phyloP scores from a whole-genome alignment of 140 eudicot genomes.

The Oenanthe javanica region DNA sequence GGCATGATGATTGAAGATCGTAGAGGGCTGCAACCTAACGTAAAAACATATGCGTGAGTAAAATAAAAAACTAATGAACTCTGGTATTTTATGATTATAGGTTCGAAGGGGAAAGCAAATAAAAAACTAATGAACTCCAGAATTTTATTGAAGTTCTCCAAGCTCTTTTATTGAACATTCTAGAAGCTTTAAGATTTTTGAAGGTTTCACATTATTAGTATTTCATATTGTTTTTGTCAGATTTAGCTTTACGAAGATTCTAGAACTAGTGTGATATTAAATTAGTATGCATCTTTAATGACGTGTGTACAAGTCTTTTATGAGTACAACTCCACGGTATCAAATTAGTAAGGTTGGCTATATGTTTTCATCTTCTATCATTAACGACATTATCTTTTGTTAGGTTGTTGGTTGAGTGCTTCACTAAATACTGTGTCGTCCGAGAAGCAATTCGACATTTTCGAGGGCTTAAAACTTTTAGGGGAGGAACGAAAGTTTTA shows the following conservation, averaged over 20 bases:
- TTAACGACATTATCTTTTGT: constrained; percentile 18
- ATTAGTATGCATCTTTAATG: not conserved
- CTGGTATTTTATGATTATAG: not conserved
- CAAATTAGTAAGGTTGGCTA: not conserved
- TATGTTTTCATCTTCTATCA: constrained; percentile 3
- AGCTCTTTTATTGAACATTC: not conserved
- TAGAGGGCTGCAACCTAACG: constrained; percentile 76
- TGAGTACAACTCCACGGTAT: not conserved
- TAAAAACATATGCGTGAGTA: constrained; percentile 89
- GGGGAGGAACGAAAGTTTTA: constrained; percentile 65
- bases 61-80: not conserved
- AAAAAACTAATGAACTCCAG: not conserved
- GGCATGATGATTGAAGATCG: constrained; percentile 97
- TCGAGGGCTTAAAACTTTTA: constrained; percentile 61
- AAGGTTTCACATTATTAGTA: not conserved
- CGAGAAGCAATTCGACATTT: constrained; percentile 95
- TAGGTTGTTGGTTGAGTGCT: constrained; percentile 93
- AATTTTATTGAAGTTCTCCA: not conserved
- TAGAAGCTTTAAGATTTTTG: not conserved
- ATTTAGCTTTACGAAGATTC: not conserved
- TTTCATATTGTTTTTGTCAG: not conserved
- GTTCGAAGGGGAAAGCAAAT: not conserved
- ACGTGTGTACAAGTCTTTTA: not conserved
- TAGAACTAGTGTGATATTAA: not conserved
- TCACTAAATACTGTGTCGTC: constrained; percentile 76